Conservation (phyloP, 2,329 filamentous ascomycete genomes). For the Reticulascus tulasneorum region DNA sequence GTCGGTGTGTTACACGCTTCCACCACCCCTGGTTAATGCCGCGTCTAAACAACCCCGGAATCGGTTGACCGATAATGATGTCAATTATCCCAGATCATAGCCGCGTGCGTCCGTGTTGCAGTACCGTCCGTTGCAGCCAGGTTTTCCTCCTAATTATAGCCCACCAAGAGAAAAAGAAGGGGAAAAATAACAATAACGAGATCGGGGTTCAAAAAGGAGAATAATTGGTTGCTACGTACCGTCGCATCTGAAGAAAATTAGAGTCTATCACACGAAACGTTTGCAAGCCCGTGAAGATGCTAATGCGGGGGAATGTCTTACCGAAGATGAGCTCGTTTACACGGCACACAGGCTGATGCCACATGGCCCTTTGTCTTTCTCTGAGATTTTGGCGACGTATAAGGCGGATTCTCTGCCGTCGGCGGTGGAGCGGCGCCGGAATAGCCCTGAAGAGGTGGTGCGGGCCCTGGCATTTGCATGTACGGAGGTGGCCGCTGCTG, state of each 20-base stretch:
- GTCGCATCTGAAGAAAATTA: slow-evolving; percentile 47
- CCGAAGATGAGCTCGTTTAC: slow-evolving; percentile 78
- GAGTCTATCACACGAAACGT: not conserved
- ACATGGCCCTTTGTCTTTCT: slow-evolving; percentile 77
- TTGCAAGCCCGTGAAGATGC: not conserved
- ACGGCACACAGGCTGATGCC: slow-evolving; percentile 79
- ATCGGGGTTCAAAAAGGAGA: slow-evolving; percentile 8
- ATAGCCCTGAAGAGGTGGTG: slow-evolving; percentile 25
- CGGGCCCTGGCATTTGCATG: slow-evolving; percentile 23
- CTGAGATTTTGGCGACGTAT: slow-evolving; percentile 56
- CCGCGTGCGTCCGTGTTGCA: slow-evolving; percentile 16
- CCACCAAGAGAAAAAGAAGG: not conserved
- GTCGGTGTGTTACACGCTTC: slow-evolving; percentile 20
- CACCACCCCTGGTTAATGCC: slow-evolving; percentile 19
- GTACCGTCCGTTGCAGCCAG: slow-evolving; percentile 15
- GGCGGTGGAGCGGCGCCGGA: slow-evolving; percentile 21
- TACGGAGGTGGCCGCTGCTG: slow-evolving; percentile 14
- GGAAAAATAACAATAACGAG: slow-evolving; percentile 4
- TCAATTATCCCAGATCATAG: slow-evolving; percentile 19
- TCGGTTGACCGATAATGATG: slow-evolving; percentile 20
- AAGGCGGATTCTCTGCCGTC: slow-evolving; percentile 40
- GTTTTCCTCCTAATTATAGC: not conserved
- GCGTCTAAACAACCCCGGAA: slow-evolving; percentile 21
- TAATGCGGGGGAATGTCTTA: slow-evolving; percentile 27
- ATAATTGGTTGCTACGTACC: slow-evolving; percentile 45